Base-by-base conservation (phyloP, 768 basidiomycete species). In the Pleurotus eryngii region DNA sequence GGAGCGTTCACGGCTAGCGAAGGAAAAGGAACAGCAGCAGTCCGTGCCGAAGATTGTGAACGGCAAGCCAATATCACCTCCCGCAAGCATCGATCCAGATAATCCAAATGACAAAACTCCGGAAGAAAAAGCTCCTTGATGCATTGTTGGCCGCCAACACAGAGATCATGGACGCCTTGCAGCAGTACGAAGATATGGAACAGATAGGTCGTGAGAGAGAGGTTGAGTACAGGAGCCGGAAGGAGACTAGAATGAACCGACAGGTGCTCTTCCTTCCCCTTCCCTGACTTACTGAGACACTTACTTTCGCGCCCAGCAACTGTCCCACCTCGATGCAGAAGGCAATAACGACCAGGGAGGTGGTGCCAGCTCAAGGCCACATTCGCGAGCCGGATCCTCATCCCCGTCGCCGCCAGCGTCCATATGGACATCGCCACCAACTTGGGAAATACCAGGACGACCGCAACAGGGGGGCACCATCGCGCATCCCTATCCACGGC, bases 151-250 rank as follows among this genome's bases (percentile, higher is more conserved):
- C 75, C 17, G 88, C 92, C 4, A 87, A 95, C 66, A 85, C 78
- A 54, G 84, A 85, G 46, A 77, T 95, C 22, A 60, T 86, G 2
- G 85, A 82, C 38, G 88, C 85, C 2, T 67, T 95, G 57, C 75
- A 79, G 50, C 82, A 90, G 64, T 86, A 93, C 63, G 88, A 93
- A 9, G 92, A 96, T 64, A 73, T 93, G 37, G 79, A 86, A 60
- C 76, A 85, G 18, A 76, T 92, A 15, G 90, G 80, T 12, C 67
- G 78, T 37, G 85, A 90, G 68, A 73, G 82, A 18, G 78, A 81
- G 62, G 80, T 82, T 2, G 81, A 90, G 63, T 85, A 92, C 62
- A 74, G 84, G 58, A 94, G 91, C 66, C 78, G 77, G 64, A 84
- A 78, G 60, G 89, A 93, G 42, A 77, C 74, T 2, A 79, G 79